Evolutionary conservation across 1,284 basidiomycete species (phyloP).

Genomic region (Malassezia restricta): DNA sequence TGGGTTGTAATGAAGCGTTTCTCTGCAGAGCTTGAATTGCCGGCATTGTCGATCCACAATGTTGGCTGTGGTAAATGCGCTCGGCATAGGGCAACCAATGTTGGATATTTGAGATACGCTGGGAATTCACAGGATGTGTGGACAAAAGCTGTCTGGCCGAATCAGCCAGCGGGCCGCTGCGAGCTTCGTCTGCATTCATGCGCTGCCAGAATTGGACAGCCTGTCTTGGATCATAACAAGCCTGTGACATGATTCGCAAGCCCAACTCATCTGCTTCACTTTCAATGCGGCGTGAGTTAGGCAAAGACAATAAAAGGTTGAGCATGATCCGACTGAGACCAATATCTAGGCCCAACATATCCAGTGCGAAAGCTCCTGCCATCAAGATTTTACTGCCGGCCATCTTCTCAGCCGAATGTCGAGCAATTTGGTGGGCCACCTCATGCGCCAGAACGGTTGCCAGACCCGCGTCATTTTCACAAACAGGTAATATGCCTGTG

Average conservation of each 20-base stretch:
- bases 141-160: constrained; percentile 22
- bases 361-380: constrained; percentile 19
- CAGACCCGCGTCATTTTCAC: constrained; percentile 65
- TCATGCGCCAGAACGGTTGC: constrained; percentile 79
- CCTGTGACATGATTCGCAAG: constrained; percentile 48
- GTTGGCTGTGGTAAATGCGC: background rate
- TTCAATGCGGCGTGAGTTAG: constrained; percentile 75
- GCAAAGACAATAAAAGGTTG: constrained; percentile 58
- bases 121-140: constrained; percentile 30
- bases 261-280: constrained; percentile 54
- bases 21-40: background rate
- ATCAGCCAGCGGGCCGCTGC: constrained; percentile 12
- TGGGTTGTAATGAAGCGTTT: background rate
- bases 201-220: constrained; percentile 47
- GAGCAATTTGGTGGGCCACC: constrained; percentile 58
- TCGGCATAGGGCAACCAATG: constrained; percentile 19
- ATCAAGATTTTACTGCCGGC: constrained; percentile 36
- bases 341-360: constrained; percentile 28
- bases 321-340: constrained; percentile 46
- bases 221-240: constrained; percentile 67
- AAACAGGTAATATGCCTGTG: constrained; percentile 69
- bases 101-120: constrained; percentile 29
- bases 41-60: background rate
- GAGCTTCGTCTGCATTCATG: constrained; percentile 23
- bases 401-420: constrained; percentile 37